Evolutionary conservation across 768 basidiomycete genomes (phyloP), one percentile per base, ranked within the genome.

Genomic region (Cystofilobasidium capitatum): DNA sequence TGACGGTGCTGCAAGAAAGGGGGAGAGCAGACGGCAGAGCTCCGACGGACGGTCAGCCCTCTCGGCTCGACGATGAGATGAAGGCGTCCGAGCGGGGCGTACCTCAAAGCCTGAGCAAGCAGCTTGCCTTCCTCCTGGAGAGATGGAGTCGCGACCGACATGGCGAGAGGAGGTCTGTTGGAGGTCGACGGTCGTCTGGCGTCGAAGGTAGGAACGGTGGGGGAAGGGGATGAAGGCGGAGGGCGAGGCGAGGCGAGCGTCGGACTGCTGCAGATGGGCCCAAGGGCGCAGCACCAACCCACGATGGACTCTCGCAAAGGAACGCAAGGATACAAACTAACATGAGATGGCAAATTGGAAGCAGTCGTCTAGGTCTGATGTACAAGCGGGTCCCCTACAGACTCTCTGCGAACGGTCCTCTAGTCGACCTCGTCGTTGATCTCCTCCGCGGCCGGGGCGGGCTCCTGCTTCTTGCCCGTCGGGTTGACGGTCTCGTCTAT

Each of bases 71-170:
- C n/a, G n/a, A n/a, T n/a, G n/a, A n/a, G 33, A 29, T 14, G 42
- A 37, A 33, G 20, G 37, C 39, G 35, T 14, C 20, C 55, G 35
- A 33, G 47, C 58, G 60, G 20, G 47, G 57, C 72, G 20, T 39
- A 73, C 71, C 66, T 70, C 0, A 77, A 67, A 14, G 75, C 74
- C 39, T 78, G 76, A 13, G 74, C 45, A 35, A 78, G 73, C 35
- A 78, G 60, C 64, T 77, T 76, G 37, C 73, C 71, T 44, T 78
- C 76, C 8, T 55, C 51, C 22, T 31, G 31, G 13, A n/a, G 33
- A 31, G 35, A 12, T 58, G n/a, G n/a, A n/a, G n/a, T n/a, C n/a
- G n/a, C n/a, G n/a, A n/a, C 57, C 22, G 57, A 49, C 16, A 17
- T 29, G 29, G 29, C 47, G 22, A 49, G n/a, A 22, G 47, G 29